These are phyloP conservation scores for Epichloe uncinata DNA, from an alignment of 2,329 filamentous ascomycete species.

Conservation along the genomic window DNA sequence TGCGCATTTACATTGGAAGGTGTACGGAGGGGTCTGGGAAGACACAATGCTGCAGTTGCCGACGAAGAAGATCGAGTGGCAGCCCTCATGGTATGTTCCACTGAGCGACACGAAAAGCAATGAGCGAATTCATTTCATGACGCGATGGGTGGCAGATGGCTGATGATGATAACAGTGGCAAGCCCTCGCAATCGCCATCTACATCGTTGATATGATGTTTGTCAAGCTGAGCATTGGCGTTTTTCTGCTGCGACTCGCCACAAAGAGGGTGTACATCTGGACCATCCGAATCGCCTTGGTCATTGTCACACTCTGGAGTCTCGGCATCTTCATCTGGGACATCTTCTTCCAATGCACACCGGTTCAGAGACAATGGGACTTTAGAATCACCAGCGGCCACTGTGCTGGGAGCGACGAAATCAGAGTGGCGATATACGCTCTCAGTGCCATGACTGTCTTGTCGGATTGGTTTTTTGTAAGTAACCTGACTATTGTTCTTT, in stretches of 20 bases:
- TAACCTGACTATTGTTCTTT: neutral
- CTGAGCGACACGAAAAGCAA: neutral
- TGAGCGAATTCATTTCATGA: neutral
- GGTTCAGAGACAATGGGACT: slow-evolving; percentile 39
- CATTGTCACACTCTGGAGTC: slow-evolving; percentile 32
- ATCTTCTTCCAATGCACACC: slow-evolving; percentile 38
- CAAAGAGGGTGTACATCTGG: slow-evolving; percentile 32
- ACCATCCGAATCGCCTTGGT: slow-evolving; percentile 32
- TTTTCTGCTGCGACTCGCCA: slow-evolving; percentile 35
- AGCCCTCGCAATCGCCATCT: slow-evolving; percentile 35
- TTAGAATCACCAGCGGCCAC: slow-evolving; percentile 26
- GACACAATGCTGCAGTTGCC: slow-evolving; percentile 31
- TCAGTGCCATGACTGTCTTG: slow-evolving; percentile 37
- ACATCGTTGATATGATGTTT: slow-evolving; percentile 41
- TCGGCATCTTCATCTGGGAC: slow-evolving; percentile 38
- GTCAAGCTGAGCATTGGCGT: slow-evolving; percentile 43
- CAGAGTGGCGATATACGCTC: slow-evolving; percentile 34
- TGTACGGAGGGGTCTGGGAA: slow-evolving; percentile 29
- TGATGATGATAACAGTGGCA: slow-evolving; percentile 27
- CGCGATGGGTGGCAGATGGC: neutral
- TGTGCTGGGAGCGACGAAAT: slow-evolving; percentile 32
- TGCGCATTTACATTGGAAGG: slow-evolving; percentile 33
- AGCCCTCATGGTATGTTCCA: slow-evolving; percentile 30
- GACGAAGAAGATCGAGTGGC: slow-evolving; percentile 25
- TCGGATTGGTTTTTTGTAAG: slow-evolving; percentile 41